Evolutionary conservation across 139 green algal species (phyloP), one percentile per base, ranked within the genome.

Genomic region (Asterochloris sp.): DNA sequence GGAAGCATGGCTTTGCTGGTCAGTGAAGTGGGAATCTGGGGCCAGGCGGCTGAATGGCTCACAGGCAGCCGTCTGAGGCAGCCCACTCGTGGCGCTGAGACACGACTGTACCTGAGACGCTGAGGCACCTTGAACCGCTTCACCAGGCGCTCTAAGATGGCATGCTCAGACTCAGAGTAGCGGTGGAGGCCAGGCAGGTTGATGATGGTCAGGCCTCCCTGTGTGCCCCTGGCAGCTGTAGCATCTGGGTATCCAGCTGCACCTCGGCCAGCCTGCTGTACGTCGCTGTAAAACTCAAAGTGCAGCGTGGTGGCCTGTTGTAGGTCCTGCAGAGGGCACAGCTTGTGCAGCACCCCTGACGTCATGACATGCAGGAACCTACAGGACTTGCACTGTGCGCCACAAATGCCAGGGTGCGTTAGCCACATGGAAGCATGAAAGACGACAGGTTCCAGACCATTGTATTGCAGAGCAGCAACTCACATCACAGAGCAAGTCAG

Each of bases 281-380:
- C 61, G 62, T 87, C 64, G 27, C 63, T 67, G 62, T 92, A 94
- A 73, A 97, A 97, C 78, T 95, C 86, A 81, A 95, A 95, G 62
- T 90, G 86, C 54, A 98, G 84, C 10, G 86, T 88, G 19, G 87
- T 90, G 17, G 80, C 91, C 68, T 87, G 85, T 12, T 73, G 27
- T 38, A 91, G 62, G 11, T 74, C 85, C 86, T 92, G 80, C 47
- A 86, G 13, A 73, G 24, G 0, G 68, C 15, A 63, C 9, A 73
- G 61, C 0, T 38, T 29, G 26, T 29, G 24, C 9, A 60, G 21
- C 73, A 76, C 12, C 21, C 47, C 27, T 62, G 13, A 71, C 66
- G 21, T 21, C 66, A 26, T 71, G 21, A 24, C 66, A 71, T 6
- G 17, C 66, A 71, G 17, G 10, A 71, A 71, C 66, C 21, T 10